Base-by-base conservation (phyloP, 1,284 basidiomycete species). In the Fistulina hepatica region DNA sequence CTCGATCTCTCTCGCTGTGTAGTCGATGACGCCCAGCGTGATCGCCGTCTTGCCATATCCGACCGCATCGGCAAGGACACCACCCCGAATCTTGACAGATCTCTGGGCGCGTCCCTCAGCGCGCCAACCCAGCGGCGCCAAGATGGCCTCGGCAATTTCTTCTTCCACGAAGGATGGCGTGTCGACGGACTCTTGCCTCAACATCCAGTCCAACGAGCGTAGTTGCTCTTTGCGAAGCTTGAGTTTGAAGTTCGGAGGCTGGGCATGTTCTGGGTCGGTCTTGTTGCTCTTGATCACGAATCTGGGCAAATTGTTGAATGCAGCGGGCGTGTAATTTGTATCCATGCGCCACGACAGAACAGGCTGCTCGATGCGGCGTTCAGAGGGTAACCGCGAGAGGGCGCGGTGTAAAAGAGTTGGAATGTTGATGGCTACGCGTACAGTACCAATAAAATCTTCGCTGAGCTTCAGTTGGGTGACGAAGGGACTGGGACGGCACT, bases 31-130 rank as follows among this genome's bases (percentile, higher is more conserved):
- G 8, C 83, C 92, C 15, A 97, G 71, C 1, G 90, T 91, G 48
- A 97, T 95, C 19, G 91, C 91, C 0, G 92, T 97, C 63, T 97
- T 97, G 22, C 92, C 92, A 54, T 97, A 97, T 35, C 93, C 92
- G 47, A 97, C 92, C 56, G 94, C 83, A 52, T 97, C 92, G 6
- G 93, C 93, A 33, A 97, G 74, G 37, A 97, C 92, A 20, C 93
- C 93, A 11, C 92, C 93, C 34, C 85, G 72, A 17, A 95, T 63
- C 44, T 64, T 69, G 37, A 89, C 72, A 1, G 78, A 71, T 16
- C 91, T 65, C 48, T 85, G 77, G 2, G 88, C 91, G 34, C 86
- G 81, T 34, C 86, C 92, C 57, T 97, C 91, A 4, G 86, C 90
- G 48, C 91, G 73, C 92, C 93, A 97, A 4, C 88, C 85, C 6